Base-by-base conservation (phyloP, 1,284 basidiomycete species). In the Laetiporus sulphureus region DNA sequence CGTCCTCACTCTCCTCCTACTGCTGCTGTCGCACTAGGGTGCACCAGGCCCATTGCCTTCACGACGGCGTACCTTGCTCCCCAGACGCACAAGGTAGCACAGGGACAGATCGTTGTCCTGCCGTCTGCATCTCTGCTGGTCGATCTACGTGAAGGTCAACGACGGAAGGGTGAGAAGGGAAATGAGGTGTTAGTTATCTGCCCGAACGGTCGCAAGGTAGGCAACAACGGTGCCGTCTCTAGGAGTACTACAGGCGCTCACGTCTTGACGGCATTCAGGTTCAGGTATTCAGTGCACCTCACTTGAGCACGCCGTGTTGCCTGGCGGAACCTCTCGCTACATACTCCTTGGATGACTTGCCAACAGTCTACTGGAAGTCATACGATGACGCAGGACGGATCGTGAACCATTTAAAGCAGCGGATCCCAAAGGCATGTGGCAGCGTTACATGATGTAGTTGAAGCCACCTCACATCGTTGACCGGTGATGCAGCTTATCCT, bases 121-220 rank as follows among this genome's bases (percentile, higher is more conserved):
- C 69, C 72, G 11, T 77, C 73, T 2, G 61, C 52, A 38, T 65
- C 69, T 23, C 44, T 75, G 6, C 61, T 78, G 1, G 66, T 77
- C 16, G 75, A 77, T 54, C 71, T 77, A 43, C 67, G 75, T 27
- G 73, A 76, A 55, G 67, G 69, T 18, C 72, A 77, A 47, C 63
- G 74, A 2, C 58, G 72, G 35, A 67, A 64, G 32, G 71, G 71
- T 1, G 52, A 63, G 27, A 66, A 61, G 48, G 75, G 73, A 3
- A 57, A 65, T 11, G 65, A 73, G 49, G 71, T 78, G 11, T 49
- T 77, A 16, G 46, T 75, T 12, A 57, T 77, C 32, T 60, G 60
- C 52, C 44, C 67, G 4, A 56, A 62, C 29, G 72, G 68, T 16
- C 46, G 34, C 8, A 57, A 57, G 43, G 69, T 67, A 52, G 44